Evolutionary conservation across 2,329 filamentous ascomycete genomes (phyloP), one percentile per base, ranked within the genome.

Genomic region (Fusarium sp.): DNA sequence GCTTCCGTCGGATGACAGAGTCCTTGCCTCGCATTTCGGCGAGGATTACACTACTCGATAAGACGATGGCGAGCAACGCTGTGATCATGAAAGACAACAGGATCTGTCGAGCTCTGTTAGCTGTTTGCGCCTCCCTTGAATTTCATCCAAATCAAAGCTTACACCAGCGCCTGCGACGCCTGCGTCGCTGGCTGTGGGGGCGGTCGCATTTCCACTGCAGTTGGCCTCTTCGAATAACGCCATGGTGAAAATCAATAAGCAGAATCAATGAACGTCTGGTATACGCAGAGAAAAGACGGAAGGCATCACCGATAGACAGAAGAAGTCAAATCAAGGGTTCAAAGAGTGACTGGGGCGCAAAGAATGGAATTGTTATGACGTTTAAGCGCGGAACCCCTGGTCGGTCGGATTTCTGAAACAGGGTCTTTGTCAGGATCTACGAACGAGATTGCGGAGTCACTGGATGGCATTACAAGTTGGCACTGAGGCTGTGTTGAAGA

Each of bases 21-120:
- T 82, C 81, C 56, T 81, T 82, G 60, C 80, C 81, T 30, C 82
- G 80, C 22, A 83, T 76, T 65, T 89, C 87, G 59, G 85, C 83
- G 56, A 90, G 75, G 61, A 91, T 83, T 62, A 91, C 86, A 61
- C 83, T 84, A 40, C 83, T 81, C 65, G 84, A 86, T 62, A 91
- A 80, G 58, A 84, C 62, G 59, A 91, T 81, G 30, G 89, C 84
- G 55, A 91, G 75, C 58, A 80, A 81, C 56, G 89, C 89, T 8
- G 89, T 91, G 66, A 90, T 85, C 75, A 91, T 88, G 79, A 91
- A 91, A 48, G 89, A 90, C 67, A 91, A 83, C 32, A 91, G 82
- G 65, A 76, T 74, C 74, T 76, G 18, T 55, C 3, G 12, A 24
- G 24, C 53, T n/a, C 52, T 51, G 27, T 71, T 63, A 59, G 75